phyloP scores from a whole-genome alignment of 208 protist genomes.

The Angomonas ambiguus region DNA sequence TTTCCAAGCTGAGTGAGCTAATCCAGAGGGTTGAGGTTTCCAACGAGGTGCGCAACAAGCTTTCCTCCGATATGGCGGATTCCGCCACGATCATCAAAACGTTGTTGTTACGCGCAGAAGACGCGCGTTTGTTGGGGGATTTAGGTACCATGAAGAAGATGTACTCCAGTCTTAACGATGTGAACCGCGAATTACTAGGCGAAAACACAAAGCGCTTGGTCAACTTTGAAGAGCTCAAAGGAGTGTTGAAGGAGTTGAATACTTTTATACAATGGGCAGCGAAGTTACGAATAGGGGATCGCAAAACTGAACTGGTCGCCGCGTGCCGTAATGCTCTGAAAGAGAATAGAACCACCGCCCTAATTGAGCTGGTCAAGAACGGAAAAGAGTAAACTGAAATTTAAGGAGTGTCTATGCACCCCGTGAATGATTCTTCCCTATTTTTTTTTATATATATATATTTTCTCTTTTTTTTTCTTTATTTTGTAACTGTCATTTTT shows the following conservation, averaged over 20 bases:
- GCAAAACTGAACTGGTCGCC: conserved; percentile 42
- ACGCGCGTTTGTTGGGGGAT: conserved; percentile 87
- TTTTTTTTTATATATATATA: not conserved
- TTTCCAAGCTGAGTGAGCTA: conserved; percentile 44
- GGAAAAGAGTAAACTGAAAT: conserved; percentile 18
- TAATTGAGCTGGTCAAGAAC: conserved; percentile 83
- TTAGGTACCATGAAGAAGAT: conserved; percentile 72
- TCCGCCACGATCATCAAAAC: conserved; percentile 80
- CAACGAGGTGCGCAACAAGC: conserved; percentile 79
- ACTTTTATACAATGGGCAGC: conserved; percentile 90
- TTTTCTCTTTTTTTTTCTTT: not conserved
- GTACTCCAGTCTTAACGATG: conserved; percentile 81
- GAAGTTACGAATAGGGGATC: conserved; percentile 75
- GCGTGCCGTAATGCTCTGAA: conserved; percentile 87
- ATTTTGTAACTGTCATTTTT: not conserved
- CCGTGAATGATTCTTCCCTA: not conserved
- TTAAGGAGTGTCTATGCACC: not conserved
- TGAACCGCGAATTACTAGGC: conserved; percentile 85
- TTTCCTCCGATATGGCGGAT: conserved; percentile 94
- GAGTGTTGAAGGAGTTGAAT: conserved; percentile 87
- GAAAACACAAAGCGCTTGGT: conserved; percentile 92
- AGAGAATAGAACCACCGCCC: conserved; percentile 52
- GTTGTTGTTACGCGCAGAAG: conserved; percentile 89
- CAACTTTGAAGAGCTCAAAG: conserved; percentile 90
- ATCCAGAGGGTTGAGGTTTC: conserved; percentile 80